Evolutionary conservation across 306 rosid species (phyloP), one percentile per base, ranked within the genome.

Genomic region (Dryas alaskensis): DNA sequence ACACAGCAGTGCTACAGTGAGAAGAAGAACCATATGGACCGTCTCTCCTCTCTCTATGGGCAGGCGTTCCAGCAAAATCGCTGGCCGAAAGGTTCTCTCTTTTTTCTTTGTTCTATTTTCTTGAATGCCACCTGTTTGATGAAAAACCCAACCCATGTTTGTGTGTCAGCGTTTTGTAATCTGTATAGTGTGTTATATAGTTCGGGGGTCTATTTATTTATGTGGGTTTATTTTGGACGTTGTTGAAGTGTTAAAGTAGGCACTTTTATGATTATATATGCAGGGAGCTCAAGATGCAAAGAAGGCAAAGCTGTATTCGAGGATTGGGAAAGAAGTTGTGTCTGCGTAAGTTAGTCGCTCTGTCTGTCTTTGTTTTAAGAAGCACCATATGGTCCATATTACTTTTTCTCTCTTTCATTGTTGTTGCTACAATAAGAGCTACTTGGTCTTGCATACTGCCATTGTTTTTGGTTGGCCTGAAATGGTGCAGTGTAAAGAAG

Each of bases 311-410:
- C 89, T 94, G 17, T 91, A 83, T 74, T 77, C 89, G 12, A 87
- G 87, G 86, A 89, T 91, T 10, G 98, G 97, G 63, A 94, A 94
- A 89, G 94, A 94, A 68, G 96, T 89, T 60, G 91, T 94, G 59
- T 91, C 96, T 59, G 96, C 98, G 96, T 93, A 87, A 81, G 97
- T 87, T 65, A 67, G 63, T 60, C 12, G 6, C 67, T 61, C 73
- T 7, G 10, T 16, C 39, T 12, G 8, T 51, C 50, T 40, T 40
- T 69, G 14, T 40, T 11, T 45, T 45, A 8, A 8, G 55, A 51
- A 13, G 2, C 55, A 51, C 55, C 48, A 45, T 45, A 4, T 45
- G 2, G n/a, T 11, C 55, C 48, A 45, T 45, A 45, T 45, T 13
- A 6, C 55, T 54, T 17, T 2, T 54, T 53, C 48, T 6, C 59